Conservation (phyloP, 345 rosid genomes). For the Heritiera fomes region DNA sequence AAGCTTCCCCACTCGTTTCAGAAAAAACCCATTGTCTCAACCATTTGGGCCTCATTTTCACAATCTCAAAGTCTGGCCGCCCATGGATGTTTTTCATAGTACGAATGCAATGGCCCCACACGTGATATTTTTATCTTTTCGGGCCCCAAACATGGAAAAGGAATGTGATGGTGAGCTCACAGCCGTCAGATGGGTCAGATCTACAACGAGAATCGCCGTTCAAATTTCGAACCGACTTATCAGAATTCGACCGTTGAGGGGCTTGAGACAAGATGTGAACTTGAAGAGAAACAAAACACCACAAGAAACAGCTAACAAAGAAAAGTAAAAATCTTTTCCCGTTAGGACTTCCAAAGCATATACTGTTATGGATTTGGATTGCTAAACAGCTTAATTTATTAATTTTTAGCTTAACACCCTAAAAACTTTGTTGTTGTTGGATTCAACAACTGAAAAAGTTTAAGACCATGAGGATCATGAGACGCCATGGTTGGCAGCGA, state of each 20-base stretch:
- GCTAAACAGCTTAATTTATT: background rate
- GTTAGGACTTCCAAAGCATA: background rate
- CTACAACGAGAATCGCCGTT: background rate
- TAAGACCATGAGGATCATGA: conserved; percentile 28
- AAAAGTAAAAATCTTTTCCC: background rate
- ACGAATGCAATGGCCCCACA: background rate
- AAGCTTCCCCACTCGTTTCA: background rate
- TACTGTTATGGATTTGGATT: conserved; percentile 4
- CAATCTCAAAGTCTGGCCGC: background rate
- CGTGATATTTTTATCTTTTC: background rate
- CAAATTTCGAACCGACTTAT: conserved; percentile 20
- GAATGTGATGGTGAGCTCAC: background rate
- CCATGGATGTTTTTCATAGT: no score
- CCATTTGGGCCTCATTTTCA: background rate
- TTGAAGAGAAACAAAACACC: background rate
- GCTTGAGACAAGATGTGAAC: background rate
- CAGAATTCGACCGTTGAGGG: conserved; percentile 19
- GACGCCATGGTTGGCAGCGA: conserved; percentile 98
- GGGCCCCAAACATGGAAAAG: background rate
- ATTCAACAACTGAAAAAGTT: background rate
- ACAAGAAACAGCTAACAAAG: background rate
- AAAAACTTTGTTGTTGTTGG: background rate
- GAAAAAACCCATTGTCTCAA: background rate
- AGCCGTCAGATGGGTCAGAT: conserved; percentile 21
- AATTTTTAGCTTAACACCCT: background rate